A percentile compares a stretch with the other conserved stretches of the same genome.
phyloP scores from a whole-genome alignment of 352 stramenopile species.

The Pythium vanterpoolii region DNA sequence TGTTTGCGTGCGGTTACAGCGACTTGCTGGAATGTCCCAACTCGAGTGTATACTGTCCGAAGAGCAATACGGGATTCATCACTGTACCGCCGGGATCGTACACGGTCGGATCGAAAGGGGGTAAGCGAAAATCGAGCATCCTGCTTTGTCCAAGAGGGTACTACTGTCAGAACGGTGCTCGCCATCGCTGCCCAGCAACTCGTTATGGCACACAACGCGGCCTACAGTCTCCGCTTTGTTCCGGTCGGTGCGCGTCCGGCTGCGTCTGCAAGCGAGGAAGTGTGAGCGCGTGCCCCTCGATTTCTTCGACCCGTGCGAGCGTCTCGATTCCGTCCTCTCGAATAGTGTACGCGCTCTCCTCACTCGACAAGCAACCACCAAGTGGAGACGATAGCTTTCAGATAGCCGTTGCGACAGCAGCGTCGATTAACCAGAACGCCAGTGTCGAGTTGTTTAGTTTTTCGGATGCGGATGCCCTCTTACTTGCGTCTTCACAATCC shows the following conservation, averaged over 20 bases:
- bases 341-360: slow-evolving; percentile 33
- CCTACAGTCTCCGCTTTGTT: slow-evolving; percentile 38
- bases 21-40: slow-evolving; percentile 36
- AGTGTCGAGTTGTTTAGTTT: slow-evolving; percentile 45
- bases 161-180: slow-evolving; percentile 43
- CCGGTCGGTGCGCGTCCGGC: slow-evolving; percentile 36
- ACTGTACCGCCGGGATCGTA: slow-evolving; percentile 44
- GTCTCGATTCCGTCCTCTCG: slow-evolving; percentile 30
- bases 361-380: slow-evolving; percentile 22
- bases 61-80: slow-evolving; percentile 33
- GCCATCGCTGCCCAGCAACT: slow-evolving; percentile 40
- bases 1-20: slow-evolving; percentile 31
- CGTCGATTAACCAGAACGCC: neutral
- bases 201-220: slow-evolving; percentile 38
- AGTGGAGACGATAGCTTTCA: slow-evolving; percentile 8
- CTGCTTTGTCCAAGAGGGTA: slow-evolving; percentile 42
- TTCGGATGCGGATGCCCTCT: slow-evolving; percentile 30
- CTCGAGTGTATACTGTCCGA: slow-evolving; percentile 42
- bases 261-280: slow-evolving; percentile 52
- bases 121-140: slow-evolving; percentile 23
- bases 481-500: slow-evolving; percentile 25
- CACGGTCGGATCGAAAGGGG: slow-evolving; percentile 37
- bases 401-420: neutral
- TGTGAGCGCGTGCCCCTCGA: slow-evolving; percentile 37
- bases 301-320: slow-evolving; percentile 18